Evolutionary conservation across 2,329 filamentous ascomycete species (phyloP).

Genomic region (Verticillium longisporum): DNA sequence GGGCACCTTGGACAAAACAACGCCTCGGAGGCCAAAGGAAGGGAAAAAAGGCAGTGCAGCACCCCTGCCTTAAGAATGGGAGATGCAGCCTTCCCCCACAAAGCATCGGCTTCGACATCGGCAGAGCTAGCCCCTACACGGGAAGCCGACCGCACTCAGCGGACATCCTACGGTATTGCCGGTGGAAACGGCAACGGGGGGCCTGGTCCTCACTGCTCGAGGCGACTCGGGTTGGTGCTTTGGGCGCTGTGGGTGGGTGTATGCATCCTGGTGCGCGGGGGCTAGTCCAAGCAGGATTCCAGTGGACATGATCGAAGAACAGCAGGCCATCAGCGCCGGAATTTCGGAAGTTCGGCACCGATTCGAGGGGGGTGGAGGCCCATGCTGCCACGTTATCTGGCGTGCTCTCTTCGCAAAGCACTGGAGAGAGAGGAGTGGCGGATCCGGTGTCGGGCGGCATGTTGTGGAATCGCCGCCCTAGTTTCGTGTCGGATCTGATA

Average conservation of each 20-base stretch:
- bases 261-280: not conserved
- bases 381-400: not conserved
- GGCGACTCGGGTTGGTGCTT: not conserved
- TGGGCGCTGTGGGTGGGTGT: not conserved
- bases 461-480: not conserved
- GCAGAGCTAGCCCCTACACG: not conserved
- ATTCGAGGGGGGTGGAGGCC: not conserved
- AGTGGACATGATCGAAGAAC: not conserved
- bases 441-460: not conserved
- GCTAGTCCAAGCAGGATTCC: not conserved
- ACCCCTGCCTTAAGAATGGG: not conserved
- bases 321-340: not conserved
- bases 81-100: not conserved
- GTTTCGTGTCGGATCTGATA: not conserved
- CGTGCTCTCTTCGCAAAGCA: not conserved
- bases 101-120: not conserved
- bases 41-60: not conserved
- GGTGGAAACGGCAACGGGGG: not conserved
- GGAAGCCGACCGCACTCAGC: not conserved
- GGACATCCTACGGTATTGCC: not conserved
- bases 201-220: not conserved
- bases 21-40: not conserved
- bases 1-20: not conserved
- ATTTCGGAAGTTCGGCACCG: not conserved
- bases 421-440: no score